Percentiles rank a stretch among this genome's conserved stretches.
phyloP scores from a whole-genome alignment of 139 green algal species.

The Yamagishiella unicocca region DNA sequence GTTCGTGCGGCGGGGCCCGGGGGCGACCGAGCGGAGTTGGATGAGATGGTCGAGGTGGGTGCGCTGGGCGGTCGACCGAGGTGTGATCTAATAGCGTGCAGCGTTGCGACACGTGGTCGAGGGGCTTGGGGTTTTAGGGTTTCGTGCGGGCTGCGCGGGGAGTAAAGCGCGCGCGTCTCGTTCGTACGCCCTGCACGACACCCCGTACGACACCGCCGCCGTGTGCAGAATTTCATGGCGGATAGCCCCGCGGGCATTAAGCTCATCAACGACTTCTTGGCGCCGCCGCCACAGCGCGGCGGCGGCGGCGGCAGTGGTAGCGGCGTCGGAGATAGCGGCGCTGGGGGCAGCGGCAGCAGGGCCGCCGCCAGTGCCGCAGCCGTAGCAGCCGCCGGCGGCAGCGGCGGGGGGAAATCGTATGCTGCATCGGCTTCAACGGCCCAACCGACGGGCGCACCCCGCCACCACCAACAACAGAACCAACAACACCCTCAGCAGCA shows the following conservation, averaged over 20 bases:
- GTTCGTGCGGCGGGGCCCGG: slow-evolving; percentile 2
- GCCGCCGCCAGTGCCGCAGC: background rate
- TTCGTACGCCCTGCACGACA: no score
- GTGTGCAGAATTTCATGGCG: slow-evolving; percentile 46
- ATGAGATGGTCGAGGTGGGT: slow-evolving; percentile 32
- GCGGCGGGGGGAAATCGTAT: background rate
- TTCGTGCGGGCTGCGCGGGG: no score
- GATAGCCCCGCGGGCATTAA: slow-evolving; percentile 11
- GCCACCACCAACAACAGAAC: background rate
- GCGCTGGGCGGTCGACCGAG: background rate
- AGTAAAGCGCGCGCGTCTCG: no score
- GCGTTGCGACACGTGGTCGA: no score
- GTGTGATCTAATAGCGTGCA: no score
- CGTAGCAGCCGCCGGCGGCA: background rate
- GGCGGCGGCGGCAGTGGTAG: background rate
- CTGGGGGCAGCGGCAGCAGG: background rate
- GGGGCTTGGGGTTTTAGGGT: no score
- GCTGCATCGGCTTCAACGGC: background rate
- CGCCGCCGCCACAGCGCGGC: background rate
- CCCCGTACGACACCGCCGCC: no score
- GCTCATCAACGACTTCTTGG: slow-evolving; percentile 34
- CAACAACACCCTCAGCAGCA: background rate
- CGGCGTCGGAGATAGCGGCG: background rate
- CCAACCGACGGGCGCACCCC: background rate
- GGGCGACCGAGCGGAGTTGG: background rate